Conservation (phyloP, 257 asterid species). For the Salvia rosmarinus region DNA sequence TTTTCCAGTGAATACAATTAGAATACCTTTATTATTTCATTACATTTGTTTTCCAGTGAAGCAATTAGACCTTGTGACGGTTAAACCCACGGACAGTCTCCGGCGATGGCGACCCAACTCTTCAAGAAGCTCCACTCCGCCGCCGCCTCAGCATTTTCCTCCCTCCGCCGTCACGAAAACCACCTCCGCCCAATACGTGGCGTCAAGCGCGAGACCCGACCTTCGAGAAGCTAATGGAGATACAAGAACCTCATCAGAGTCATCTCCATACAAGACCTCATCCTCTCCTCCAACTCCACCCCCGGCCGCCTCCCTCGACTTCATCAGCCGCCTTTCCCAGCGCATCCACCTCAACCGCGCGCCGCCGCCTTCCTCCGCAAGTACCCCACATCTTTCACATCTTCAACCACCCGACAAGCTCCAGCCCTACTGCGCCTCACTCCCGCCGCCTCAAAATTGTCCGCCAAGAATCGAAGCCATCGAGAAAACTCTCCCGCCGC, state of each 20-base stretch:
- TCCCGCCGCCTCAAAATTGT: constrained; percentile 50
- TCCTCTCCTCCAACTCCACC: constrained; percentile 52
- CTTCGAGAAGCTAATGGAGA: constrained; percentile 86
- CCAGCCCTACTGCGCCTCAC: constrained; percentile 72
- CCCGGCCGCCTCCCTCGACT: constrained; percentile 72
- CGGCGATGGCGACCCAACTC: constrained; percentile 55
- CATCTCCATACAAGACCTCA: constrained; percentile 75
- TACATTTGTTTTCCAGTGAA: no score
- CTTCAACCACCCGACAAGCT: constrained; percentile 59
- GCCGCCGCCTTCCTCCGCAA: constrained; percentile 75
- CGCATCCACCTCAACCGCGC: constrained; percentile 79
- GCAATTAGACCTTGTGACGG: not conserved
- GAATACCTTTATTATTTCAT: no score
- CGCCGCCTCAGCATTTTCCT: constrained; percentile 27
- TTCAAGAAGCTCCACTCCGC: constrained; percentile 39
- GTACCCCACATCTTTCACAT: constrained; percentile 79
- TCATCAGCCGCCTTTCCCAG: constrained; percentile 85
- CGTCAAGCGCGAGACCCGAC: constrained; percentile 78
- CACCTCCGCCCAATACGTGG: constrained; percentile 67
- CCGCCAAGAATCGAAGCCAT: constrained; percentile 58
- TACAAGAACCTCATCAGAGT: constrained; percentile 78
- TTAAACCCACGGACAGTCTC: not conserved
- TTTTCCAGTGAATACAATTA: no score
- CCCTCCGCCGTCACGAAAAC: constrained; percentile 68
- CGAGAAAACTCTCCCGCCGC: constrained; percentile 49